Conservation (phyloP, 2,329 filamentous ascomycete species). For the Colletotrichum chrysophilum region DNA sequence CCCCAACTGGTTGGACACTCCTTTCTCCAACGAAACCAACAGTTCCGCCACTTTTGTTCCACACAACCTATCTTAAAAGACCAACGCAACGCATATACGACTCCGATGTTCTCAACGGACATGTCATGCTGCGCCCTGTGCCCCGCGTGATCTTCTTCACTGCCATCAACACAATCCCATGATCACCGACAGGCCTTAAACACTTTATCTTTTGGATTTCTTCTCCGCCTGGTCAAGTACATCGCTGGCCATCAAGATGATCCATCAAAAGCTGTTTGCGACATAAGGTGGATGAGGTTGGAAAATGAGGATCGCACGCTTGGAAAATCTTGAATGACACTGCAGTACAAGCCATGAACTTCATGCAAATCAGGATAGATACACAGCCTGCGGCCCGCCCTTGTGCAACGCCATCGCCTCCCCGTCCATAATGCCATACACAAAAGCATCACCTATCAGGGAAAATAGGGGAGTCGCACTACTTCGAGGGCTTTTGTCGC, state of each 20-base stretch:
- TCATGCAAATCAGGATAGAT: background rate
- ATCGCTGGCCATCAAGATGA: background rate
- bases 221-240: fast-evolving
- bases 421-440: background rate
- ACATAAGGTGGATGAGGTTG: background rate
- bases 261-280: background rate
- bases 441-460: background rate
- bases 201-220: background rate
- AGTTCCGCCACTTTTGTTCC: background rate
- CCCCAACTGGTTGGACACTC: background rate
- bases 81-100: background rate
- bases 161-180: too few relatives aligned
- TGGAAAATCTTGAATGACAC: fast-evolving
- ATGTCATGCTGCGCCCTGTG: background rate
- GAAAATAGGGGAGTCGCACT: background rate
- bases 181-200: fast-evolving
- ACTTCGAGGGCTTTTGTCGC: background rate
- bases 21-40: background rate
- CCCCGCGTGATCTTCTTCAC: background rate
- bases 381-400: background rate
- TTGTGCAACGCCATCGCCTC: background rate
- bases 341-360: background rate
- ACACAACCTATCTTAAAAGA: fast-evolving
- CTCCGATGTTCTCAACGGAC: background rate
- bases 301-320: background rate